Base-by-base conservation (phyloP, 108 stramenopile species). In the Nitzschia palea region DNA sequence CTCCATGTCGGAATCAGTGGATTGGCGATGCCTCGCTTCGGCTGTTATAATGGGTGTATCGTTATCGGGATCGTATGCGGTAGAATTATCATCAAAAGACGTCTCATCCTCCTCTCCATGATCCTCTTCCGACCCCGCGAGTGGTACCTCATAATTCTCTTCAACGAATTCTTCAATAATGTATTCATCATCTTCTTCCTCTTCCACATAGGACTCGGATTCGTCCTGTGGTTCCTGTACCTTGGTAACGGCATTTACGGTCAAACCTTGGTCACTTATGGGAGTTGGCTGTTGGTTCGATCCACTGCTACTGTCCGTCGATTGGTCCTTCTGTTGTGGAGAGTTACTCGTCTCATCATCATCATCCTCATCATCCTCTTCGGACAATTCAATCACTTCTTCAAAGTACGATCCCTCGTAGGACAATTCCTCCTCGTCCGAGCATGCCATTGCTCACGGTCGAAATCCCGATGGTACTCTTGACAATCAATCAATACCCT, bases 371-470 rank as follows among this genome's bases (percentile, higher is more conserved):
- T 35, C 55, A 34, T 32, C 40, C 12, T 40, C 59, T 18, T 17
- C 18, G 12, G 32, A 34, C 40, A 60, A 43, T 40, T 60, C 59
- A 18, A 60, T 43, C 6, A 60, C 36, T 60, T 60, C 59, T 60
- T 60, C 59, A 60, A 60, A 60, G 25, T 60, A 60, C 12, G 59
- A 60, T 14, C 10, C 17, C 10, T 43, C 59, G n/a, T 20, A n/a
- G n/a, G n/a, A n/a, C n/a, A n/a, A n/a, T n/a, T n/a, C n/a, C n/a
- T n/a, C n/a, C n/a, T n/a, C n/a, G n/a, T n/a, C n/a, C n/a, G n/a
- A n/a, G n/a, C n/a, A n/a, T n/a, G n/a, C n/a, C n/a, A n/a, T n/a
- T n/a, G n/a, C n/a, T n/a, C n/a, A n/a, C n/a, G n/a, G n/a, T n/a
- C n/a, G n/a, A n/a, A n/a, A n/a, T n/a, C n/a, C n/a, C n/a, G n/a